Conservation (phyloP, 257 asterid genomes). For the Ilex aquifolium region DNA sequence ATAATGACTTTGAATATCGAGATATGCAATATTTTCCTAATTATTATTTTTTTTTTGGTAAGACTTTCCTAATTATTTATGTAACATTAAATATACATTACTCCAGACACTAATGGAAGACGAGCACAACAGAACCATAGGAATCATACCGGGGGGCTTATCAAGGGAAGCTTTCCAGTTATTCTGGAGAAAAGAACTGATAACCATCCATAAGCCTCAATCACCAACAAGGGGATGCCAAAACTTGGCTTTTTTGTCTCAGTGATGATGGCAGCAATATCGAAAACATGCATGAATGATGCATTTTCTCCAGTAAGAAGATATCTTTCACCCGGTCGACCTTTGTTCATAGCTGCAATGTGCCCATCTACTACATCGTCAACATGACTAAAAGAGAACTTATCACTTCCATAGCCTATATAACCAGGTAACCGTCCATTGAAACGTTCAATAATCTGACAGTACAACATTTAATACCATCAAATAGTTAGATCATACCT, state of each 20-base stretch:
- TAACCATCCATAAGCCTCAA: constrained; percentile 61
- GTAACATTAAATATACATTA: too few relatives aligned
- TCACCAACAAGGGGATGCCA: constrained; percentile 47
- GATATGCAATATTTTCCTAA: too few relatives aligned
- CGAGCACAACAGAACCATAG: not conserved
- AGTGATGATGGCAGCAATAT: constrained; percentile 66
- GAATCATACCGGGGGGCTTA: constrained; percentile 80
- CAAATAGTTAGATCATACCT: not conserved
- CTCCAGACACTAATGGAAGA: too few relatives aligned
- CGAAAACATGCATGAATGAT: constrained; percentile 71
- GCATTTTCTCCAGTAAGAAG: constrained; percentile 95
- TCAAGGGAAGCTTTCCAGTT: constrained; percentile 78
- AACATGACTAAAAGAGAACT: constrained; percentile 69
- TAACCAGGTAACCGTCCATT: constrained; percentile 83
- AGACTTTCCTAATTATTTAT: too few relatives aligned
- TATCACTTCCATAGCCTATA: constrained; percentile 54
- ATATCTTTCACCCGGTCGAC: constrained; percentile 70
- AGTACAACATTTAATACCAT: constrained; percentile 11
- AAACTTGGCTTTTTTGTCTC: constrained; percentile 62
- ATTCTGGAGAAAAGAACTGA: constrained; percentile 58
- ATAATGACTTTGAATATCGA: too few relatives aligned
- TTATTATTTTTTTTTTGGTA: too few relatives aligned
- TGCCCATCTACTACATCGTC: constrained; percentile 92
- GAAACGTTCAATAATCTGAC: constrained; percentile 78
- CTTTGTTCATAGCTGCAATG: constrained; percentile 67